Evolutionary conservation across 164 flowering plant genomes (phyloP).

Genomic region (Stephania japonica): DNA sequence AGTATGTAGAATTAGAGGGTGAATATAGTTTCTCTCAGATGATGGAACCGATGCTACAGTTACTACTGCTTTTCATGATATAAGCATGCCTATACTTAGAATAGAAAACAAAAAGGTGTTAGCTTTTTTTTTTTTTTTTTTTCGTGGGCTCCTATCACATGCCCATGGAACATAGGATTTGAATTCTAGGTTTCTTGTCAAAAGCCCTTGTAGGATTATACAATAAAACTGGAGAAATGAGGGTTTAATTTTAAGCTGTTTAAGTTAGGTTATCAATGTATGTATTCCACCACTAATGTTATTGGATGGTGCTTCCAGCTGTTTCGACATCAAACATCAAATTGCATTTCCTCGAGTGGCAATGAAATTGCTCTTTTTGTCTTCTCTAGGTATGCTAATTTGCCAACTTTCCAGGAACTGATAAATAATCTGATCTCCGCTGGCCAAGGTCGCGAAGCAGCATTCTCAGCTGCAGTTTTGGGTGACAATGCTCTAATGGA

Average conservation of each 20-base stretch:
- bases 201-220: neutral
- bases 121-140: neutral
- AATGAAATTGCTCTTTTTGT: neutral
- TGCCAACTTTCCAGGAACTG: constrained; percentile 47
- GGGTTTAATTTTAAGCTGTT: neutral
- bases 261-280: neutral
- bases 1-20: too few species aligned
- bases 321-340: neutral
- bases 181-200: neutral
- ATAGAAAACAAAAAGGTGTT: neutral
- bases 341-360: neutral
- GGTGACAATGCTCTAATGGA: constrained; percentile 99
- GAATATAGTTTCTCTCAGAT: too few species aligned
- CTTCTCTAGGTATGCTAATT: neutral
- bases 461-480: constrained; percentile 90
- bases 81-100: too few species aligned
- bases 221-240: too few species aligned
- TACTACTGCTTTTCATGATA: too few species aligned
- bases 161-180: neutral
- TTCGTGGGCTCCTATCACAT: neutral
- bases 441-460: constrained; percentile 95
- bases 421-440: constrained; percentile 70
- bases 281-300: neutral
- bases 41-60: too few species aligned
- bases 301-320: neutral